phyloP scores from a whole-genome alignment of 2,329 filamentous ascomycete genomes.

The Fusarium sp. region DNA sequence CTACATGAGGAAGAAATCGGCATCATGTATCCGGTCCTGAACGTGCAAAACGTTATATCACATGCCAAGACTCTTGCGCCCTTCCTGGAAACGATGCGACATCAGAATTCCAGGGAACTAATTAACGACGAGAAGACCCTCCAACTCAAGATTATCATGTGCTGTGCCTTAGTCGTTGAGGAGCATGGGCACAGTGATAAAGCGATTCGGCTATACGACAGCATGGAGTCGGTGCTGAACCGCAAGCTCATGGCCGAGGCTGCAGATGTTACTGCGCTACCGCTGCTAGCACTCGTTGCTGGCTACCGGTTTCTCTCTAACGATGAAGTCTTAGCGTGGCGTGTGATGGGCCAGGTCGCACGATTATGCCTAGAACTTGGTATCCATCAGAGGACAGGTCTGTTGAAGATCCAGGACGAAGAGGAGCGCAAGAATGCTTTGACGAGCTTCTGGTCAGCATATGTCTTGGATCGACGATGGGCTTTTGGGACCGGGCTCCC shows the following conservation, averaged over 20 bases:
- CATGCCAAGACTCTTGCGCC: constrained; percentile 78
- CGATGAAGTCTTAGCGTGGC: constrained; percentile 88
- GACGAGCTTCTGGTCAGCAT: constrained; percentile 87
- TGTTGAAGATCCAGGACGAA: constrained; percentile 76
- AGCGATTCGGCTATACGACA: constrained; percentile 79
- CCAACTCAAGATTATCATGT: constrained; percentile 85
- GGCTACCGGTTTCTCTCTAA: constrained; percentile 87
- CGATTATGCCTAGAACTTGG: constrained; percentile 85
- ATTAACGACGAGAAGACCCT: constrained; percentile 69
- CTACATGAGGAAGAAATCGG: constrained; percentile 92
- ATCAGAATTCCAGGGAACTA: constrained; percentile 49
- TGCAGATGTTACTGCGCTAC: constrained; percentile 60
- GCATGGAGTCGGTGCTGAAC: constrained; percentile 79
- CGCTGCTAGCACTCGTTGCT: constrained; percentile 64
- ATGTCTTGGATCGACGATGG: constrained; percentile 88
- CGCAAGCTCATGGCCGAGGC: constrained; percentile 69
- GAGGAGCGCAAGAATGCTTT: constrained; percentile 76
- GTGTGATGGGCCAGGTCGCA: constrained; percentile 85
- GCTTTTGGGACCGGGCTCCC: constrained; percentile 91
- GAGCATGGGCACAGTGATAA: constrained; percentile 82
- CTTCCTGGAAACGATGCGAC: constrained; percentile 72
- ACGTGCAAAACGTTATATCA: constrained; percentile 76
- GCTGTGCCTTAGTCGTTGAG: constrained; percentile 81
- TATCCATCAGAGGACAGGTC: constrained; percentile 81
- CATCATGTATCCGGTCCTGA: constrained; percentile 89